phyloP scores from a whole-genome alignment of 2,329 filamentous ascomycete genomes.

The Paecilomyces dactylethromorphus region DNA sequence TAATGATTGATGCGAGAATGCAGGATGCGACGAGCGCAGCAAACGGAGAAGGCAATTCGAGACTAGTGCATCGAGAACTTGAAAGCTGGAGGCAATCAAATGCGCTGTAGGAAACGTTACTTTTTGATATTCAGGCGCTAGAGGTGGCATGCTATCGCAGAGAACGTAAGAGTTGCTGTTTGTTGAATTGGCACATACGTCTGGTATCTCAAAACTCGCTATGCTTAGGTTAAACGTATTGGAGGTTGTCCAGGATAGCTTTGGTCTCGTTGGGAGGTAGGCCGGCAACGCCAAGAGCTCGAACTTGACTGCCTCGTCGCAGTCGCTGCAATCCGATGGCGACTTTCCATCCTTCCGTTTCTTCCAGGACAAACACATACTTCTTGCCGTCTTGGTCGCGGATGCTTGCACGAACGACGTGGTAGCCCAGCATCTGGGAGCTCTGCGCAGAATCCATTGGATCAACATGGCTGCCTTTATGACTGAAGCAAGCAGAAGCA shows the following conservation, averaged over 20 bases:
- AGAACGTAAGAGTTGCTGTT: background rate
- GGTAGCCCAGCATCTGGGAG: slow-evolving; percentile 41
- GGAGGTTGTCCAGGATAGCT: slow-evolving; percentile 32
- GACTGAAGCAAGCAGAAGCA: slow-evolving; percentile 31
- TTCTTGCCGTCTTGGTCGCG: slow-evolving; percentile 55
- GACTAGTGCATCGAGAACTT: background rate
- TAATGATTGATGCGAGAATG: slow-evolving; percentile 7
- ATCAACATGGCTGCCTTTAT: slow-evolving; percentile 16
- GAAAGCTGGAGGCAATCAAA: background rate
- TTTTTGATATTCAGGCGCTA: no score
- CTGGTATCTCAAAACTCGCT: background rate
- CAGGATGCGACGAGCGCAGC: background rate
- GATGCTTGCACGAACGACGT: slow-evolving; percentile 52
- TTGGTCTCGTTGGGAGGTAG: slow-evolving; percentile 43
- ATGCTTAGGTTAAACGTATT: slow-evolving; percentile 24
- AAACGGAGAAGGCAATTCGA: background rate
- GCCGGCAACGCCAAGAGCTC: slow-evolving; percentile 47
- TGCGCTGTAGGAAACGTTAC: background rate
- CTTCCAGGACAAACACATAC: slow-evolving; percentile 55
- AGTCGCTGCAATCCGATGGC: slow-evolving; percentile 52
- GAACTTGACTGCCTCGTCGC: slow-evolving; percentile 49
- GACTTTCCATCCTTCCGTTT: slow-evolving; percentile 58
- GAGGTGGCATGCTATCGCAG: no score
- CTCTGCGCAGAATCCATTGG: slow-evolving; percentile 24
- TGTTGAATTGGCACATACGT: background rate